Evolutionary conservation across 2,329 filamentous ascomycete species (phyloP).

Genomic region (Exophiala viscosa): DNA sequence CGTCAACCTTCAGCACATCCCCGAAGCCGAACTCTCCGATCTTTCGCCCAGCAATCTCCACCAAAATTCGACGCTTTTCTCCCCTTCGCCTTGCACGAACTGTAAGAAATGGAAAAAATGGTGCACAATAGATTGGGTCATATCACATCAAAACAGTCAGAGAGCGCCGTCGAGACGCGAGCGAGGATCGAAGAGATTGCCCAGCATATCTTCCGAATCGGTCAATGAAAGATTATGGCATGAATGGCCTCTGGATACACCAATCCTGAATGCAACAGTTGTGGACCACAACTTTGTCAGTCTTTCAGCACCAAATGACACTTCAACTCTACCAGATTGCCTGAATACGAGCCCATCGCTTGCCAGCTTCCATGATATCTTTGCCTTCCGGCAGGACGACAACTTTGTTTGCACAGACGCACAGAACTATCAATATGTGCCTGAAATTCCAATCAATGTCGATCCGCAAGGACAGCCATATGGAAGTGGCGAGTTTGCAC

Average conservation of each 20-base stretch:
- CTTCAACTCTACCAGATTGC: not conserved
- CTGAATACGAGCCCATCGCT: not conserved
- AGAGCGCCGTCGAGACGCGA: not conserved
- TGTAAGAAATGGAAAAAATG: slow-evolving; percentile 37
- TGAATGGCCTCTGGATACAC: not conserved
- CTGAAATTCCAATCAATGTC: not conserved
- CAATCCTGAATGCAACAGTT: not conserved
- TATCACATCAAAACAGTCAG: slow-evolving; percentile 23
- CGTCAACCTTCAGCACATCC: slow-evolving; percentile 31
- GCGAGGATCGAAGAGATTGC: slow-evolving; percentile 1
- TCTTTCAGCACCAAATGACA: not conserved
- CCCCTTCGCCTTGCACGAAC: slow-evolving; percentile 36
- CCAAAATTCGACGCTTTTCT: slow-evolving; percentile 2
- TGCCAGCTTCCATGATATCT: not conserved
- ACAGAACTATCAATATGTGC: not conserved
- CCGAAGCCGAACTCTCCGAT: slow-evolving; percentile 3
- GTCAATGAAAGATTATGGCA: not conserved
- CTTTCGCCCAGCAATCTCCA: slow-evolving; percentile 1
- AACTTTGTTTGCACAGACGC: not conserved
- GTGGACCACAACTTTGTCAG: slow-evolving; percentile 6
- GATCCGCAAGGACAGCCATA: not conserved
- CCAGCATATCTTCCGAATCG: not conserved
- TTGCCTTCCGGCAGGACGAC: not conserved
- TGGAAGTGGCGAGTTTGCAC: not conserved
- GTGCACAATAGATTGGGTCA: slow-evolving; percentile 16